phyloP scores from a whole-genome alignment of 1,284 basidiomycete species.

The Exobasidium cylindrosporum region DNA sequence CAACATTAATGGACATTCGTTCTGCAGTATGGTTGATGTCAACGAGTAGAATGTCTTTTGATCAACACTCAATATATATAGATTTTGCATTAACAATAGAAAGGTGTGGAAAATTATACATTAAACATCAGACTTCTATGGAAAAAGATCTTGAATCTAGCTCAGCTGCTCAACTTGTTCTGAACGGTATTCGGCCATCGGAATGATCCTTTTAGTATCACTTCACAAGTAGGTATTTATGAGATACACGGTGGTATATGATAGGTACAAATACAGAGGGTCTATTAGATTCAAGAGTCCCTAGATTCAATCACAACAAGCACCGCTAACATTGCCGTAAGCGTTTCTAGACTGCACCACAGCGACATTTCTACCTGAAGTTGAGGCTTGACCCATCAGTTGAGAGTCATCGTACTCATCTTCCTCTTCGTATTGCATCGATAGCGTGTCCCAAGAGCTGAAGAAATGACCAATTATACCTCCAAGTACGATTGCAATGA shows the following conservation, averaged over 20 bases:
- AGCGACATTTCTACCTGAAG: background rate
- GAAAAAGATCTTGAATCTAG: no score
- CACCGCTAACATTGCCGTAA: slow-evolving; percentile 3
- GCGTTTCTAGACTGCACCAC: background rate
- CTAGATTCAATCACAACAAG: slow-evolving; percentile 12
- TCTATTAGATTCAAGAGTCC: no score
- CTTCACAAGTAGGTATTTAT: no score
- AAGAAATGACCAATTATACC: slow-evolving; percentile 25
- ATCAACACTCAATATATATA: background rate
- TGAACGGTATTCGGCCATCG: no score
- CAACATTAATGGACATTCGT: background rate
- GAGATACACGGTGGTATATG: no score
- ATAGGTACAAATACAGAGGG: no score
- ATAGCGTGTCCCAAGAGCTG: slow-evolving; percentile 21
- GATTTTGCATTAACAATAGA: no score
- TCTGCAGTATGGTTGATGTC: background rate
- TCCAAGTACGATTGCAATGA: slow-evolving; percentile 23
- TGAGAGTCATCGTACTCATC: slow-evolving; percentile 15
- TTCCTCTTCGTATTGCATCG: background rate
- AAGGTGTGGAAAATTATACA: no score
- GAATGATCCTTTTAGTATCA: no score
- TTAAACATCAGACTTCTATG: no score
- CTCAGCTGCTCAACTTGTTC: no score
- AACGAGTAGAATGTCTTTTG: background rate
- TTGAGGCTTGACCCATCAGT: background rate